A percentile compares a stretch with the other conserved stretches of the same genome.
phyloP scores from a whole-genome alignment of 2,329 filamentous ascomycete genomes.

The Periconia sp. region DNA sequence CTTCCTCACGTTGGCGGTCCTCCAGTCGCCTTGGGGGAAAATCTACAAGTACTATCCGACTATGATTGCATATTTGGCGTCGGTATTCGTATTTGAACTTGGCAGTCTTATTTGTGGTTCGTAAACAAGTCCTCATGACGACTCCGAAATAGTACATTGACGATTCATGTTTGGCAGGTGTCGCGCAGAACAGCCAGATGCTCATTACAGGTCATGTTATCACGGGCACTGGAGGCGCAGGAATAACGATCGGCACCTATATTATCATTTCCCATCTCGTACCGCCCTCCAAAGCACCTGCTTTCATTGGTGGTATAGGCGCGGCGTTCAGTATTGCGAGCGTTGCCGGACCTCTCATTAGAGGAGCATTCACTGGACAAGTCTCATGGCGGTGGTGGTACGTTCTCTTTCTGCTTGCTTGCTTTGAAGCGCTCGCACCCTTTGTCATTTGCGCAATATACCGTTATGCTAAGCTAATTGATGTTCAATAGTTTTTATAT shows the following conservation, averaged over 20 bases:
- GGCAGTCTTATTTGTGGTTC: constrained; percentile 60
- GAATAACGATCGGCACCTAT: constrained; percentile 40
- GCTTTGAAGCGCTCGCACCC: too few relatives aligned
- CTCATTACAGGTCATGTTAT: constrained; percentile 42
- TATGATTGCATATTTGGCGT: constrained; percentile 44
- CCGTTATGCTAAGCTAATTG: too few relatives aligned
- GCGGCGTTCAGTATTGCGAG: constrained; percentile 28
- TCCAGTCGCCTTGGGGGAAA: constrained; percentile 55
- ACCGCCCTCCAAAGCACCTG: constrained; percentile 48
- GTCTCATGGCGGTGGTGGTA: constrained; percentile 32
- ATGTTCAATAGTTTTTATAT: constrained; percentile 42
- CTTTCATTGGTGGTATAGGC: constrained; percentile 46
- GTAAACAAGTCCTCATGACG: constrained; percentile 42
- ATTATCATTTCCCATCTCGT: constrained; percentile 52
- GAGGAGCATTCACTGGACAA: constrained; percentile 45
- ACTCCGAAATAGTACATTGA: constrained; percentile 49
- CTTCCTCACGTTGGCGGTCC: constrained; percentile 51
- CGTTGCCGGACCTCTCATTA: constrained; percentile 46
- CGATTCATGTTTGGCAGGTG: constrained; percentile 39
- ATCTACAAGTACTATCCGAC: constrained; percentile 53
- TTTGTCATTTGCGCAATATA: not conserved
- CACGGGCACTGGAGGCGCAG: constrained; percentile 37
- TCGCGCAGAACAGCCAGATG: constrained; percentile 42
- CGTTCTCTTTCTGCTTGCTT: not conserved
- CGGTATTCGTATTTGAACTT: constrained; percentile 58